These are phyloP conservation scores for Kodamaea plutei DNA, from an alignment of 1,139 yeast genomes.

Conservation along the genomic window DNA sequence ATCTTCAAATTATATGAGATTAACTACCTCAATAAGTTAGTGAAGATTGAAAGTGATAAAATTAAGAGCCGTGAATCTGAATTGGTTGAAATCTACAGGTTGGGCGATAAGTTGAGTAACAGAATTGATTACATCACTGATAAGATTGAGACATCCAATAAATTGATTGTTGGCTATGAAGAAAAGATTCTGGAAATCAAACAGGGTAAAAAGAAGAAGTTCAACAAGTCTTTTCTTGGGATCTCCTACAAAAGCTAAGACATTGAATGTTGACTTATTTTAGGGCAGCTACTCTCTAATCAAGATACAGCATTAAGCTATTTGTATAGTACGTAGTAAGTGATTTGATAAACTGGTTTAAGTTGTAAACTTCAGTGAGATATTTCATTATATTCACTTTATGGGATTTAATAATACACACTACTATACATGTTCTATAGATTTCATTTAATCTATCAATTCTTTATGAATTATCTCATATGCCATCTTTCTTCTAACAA, in stretches of 20 bases:
- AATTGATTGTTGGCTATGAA: slow-evolving; percentile 43
- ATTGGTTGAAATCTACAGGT: slow-evolving; percentile 49
- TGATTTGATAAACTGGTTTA: no score
- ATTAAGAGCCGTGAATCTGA: slow-evolving; percentile 70
- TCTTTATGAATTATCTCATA: slow-evolving; percentile 36
- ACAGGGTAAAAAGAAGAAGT: slow-evolving; percentile 4
- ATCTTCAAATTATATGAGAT: slow-evolving; percentile 63
- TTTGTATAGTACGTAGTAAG: slow-evolving; percentile 3
- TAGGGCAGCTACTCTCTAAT: slow-evolving; percentile 1
- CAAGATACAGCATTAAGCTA: no score
- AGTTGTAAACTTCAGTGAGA: no score
- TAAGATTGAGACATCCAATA: slow-evolving; percentile 58
- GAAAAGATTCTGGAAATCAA: slow-evolving; percentile 19
- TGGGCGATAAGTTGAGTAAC: slow-evolving; percentile 50
- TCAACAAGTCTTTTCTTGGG: slow-evolving; percentile 10
- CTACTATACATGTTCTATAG: no score
- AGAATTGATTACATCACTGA: slow-evolving; percentile 62
- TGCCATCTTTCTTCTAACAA: slow-evolving; percentile 70
- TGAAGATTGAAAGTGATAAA: slow-evolving; percentile 59
- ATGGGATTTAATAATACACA: no score
- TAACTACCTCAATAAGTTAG: slow-evolving; percentile 50
- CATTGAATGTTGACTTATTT: no score
- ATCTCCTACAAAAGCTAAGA: no score
- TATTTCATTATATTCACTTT: no score
- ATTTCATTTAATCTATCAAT: slow-evolving; percentile 9